phyloP scores from a whole-genome alignment of 1,139 yeast genomes.

The Lodderomyces pseudojiufengensis region DNA sequence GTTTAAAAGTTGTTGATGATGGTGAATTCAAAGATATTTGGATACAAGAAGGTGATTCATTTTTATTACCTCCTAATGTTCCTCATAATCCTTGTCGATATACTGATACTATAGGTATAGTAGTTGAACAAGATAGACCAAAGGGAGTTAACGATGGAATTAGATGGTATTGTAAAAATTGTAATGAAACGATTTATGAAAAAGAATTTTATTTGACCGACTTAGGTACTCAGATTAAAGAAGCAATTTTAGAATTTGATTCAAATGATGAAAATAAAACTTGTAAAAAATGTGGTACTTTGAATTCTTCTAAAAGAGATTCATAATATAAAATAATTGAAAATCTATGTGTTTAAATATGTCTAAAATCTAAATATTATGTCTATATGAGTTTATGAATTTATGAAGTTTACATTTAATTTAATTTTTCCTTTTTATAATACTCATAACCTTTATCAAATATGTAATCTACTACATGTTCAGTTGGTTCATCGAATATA shows the following conservation, averaged over 20 bases:
- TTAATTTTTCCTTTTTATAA: slow-evolving; percentile 17
- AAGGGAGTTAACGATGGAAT: slow-evolving; percentile 60
- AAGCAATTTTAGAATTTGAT: slow-evolving; percentile 73
- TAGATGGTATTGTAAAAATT: slow-evolving; percentile 82
- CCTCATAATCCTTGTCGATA: slow-evolving; percentile 93
- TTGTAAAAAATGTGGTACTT: slow-evolving; percentile 71
- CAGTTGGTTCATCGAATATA: slow-evolving; percentile 80
- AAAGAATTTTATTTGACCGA: slow-evolving; percentile 71
- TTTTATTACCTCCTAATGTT: slow-evolving; percentile 73
- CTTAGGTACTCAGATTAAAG: slow-evolving; percentile 87
- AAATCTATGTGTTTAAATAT: too few species aligned
- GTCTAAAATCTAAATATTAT: too few species aligned
- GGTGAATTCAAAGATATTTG: slow-evolving; percentile 72
- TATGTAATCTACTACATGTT: slow-evolving; percentile 58
- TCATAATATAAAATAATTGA: too few species aligned
- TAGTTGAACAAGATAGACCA: slow-evolving; percentile 93
- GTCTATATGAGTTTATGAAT: slow-evolving; percentile 2
- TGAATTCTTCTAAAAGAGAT: slow-evolving; percentile 59
- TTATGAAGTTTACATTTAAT: slow-evolving; percentile 1
- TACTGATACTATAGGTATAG: slow-evolving; percentile 83
- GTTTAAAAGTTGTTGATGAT: slow-evolving; percentile 75
- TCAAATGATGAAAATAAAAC: slow-evolving; percentile 59
- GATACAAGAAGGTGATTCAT: slow-evolving; percentile 84
- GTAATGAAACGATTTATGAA: slow-evolving; percentile 65
- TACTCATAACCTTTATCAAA: slow-evolving; percentile 56